phyloP scores from a whole-genome alignment of 305 asterid genomes.

The Solanum hybrid region DNA sequence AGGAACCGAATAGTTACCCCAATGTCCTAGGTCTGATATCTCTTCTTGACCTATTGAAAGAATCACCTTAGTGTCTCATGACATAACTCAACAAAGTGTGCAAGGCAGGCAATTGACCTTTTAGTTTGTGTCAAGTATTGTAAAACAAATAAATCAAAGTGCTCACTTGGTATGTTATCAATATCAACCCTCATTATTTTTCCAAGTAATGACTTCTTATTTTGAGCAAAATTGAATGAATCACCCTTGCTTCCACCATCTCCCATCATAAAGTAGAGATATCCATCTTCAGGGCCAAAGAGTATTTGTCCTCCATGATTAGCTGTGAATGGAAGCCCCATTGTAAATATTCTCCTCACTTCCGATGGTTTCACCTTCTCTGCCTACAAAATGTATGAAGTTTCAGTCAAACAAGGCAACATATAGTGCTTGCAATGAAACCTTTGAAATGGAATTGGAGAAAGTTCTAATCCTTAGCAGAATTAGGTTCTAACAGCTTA shows the following conservation, averaged over 20 bases:
- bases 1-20: conserved; percentile 89
- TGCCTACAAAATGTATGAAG: conserved; percentile 20
- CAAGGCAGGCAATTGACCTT: neutral
- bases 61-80: neutral
- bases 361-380: conserved; percentile 53
- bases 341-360: conserved; percentile 71
- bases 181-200: conserved; percentile 81
- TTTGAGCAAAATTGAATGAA: conserved; percentile 75
- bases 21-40: conserved; percentile 40
- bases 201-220: conserved; percentile 79
- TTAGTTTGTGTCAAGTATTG: neutral
- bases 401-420: neutral
- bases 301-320: conserved; percentile 92
- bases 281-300: conserved; percentile 76
- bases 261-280: conserved; percentile 77
- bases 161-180: conserved; percentile 65
- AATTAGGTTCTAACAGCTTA: neutral
- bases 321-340: conserved; percentile 71
- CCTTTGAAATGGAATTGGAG: neutral
- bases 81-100: neutral
- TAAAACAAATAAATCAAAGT: neutral
- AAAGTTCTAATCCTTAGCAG: neutral
- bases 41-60: conserved; percentile 45
- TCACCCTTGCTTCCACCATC: conserved; percentile 87
- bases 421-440: neutral